A percentile compares a stretch with the other conserved stretches of the same genome.
Evolutionary conservation across 139 green algal species (phyloP).

Genomic region (Chlorella ohadii): DNA sequence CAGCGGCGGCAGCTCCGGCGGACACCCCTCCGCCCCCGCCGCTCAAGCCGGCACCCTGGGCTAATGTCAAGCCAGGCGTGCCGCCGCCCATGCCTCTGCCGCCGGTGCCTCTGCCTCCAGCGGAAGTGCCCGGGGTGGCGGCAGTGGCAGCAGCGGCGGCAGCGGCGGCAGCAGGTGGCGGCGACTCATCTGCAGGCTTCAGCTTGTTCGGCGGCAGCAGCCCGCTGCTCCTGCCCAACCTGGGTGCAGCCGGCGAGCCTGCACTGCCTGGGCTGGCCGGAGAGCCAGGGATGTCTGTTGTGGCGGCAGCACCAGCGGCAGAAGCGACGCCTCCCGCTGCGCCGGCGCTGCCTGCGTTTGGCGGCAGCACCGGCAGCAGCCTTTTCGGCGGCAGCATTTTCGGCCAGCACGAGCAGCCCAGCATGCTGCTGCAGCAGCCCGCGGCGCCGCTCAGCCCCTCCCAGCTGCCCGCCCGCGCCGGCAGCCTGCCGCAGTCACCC

Average conservation of each 20-base stretch:
- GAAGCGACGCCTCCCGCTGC: not conserved
- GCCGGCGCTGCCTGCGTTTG: not conserved
- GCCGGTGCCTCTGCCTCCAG: not conserved
- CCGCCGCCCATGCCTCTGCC: not conserved
- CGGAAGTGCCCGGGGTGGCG: not conserved
- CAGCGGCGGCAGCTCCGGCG: not conserved
- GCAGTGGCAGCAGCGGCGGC: not conserved
- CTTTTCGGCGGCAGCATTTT: slow-evolving; percentile 18
- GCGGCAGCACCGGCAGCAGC: slow-evolving; percentile 17
- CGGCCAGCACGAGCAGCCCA: not conserved
- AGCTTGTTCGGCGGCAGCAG: slow-evolving; percentile 27
- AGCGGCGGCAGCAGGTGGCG: not conserved
- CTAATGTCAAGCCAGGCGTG: slow-evolving; percentile 5
- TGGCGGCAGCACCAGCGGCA: not conserved
- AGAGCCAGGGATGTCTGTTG: not conserved
- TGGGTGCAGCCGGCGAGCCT: not conserved
- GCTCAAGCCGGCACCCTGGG: slow-evolving; percentile 46
- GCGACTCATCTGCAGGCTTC: not conserved
- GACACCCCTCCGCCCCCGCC: slow-evolving; percentile 11
- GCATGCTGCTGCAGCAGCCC: not conserved
- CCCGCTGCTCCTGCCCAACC: slow-evolving; percentile 10
- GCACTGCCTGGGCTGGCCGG: not conserved
- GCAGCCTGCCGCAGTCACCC: slow-evolving; percentile 27
- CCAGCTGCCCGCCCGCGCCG: not conserved
- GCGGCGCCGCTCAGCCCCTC: slow-evolving; percentile 1